Conservation (phyloP, 148 eudicot species). For the Rhododendron williamsianum region DNA sequence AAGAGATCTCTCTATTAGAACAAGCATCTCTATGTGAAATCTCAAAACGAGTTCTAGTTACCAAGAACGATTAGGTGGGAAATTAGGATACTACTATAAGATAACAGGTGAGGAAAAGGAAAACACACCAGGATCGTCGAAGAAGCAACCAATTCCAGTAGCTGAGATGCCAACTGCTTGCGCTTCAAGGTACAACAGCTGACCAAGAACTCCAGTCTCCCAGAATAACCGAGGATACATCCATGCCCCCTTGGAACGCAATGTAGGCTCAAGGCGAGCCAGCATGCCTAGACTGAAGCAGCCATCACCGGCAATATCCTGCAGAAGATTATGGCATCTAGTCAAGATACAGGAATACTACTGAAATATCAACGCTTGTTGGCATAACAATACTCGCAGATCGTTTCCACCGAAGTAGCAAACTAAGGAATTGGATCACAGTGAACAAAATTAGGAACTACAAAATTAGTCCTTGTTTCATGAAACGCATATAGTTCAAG, state of each 20-base stretch:
- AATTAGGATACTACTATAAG: background rate
- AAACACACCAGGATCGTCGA: conserved; percentile 81
- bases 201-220: conserved; percentile 97
- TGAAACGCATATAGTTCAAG: background rate
- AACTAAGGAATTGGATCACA: background rate
- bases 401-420: background rate
- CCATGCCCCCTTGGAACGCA: conserved; percentile 69
- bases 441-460: background rate
- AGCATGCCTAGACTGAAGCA: conserved; percentile 99
- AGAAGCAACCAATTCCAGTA: conserved; percentile 95
- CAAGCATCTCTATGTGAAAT: no score
- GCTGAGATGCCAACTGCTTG: conserved; percentile 92
- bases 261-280: conserved; percentile 69
- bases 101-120: background rate
- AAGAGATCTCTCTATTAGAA: background rate
- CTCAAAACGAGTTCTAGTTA: background rate
- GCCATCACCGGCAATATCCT: conserved; percentile 95
- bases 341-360: background rate
- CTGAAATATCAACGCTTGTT: background rate
- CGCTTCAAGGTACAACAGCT: conserved; percentile 85
- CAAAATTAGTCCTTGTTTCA: background rate
- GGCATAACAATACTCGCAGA: background rate
- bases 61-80: background rate
- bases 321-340: conserved; percentile 13
- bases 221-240: conserved; percentile 96